These are phyloP conservation scores for Alisma plantagoaquatica DNA, from an alignment of 106 monocot species.

Conservation along the genomic window DNA sequence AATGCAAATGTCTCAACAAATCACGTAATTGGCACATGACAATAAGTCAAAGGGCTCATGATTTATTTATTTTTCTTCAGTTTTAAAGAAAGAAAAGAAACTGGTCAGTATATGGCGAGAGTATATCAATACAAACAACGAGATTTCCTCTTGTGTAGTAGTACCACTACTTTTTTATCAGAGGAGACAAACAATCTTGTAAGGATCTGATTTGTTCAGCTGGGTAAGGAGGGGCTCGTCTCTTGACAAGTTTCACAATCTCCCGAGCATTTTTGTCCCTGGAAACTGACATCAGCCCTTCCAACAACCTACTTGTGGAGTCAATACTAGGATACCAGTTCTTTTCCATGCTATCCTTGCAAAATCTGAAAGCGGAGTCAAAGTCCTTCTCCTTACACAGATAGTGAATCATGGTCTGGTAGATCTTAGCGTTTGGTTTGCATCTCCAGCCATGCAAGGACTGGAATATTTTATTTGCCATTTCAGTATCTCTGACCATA, in stretches of 20 bases:
- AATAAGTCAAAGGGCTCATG: too few relatives aligned
- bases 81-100: too few relatives aligned
- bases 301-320: constrained; percentile 41
- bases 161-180: too few relatives aligned
- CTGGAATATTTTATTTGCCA: constrained; percentile 75
- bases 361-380: constrained; percentile 69
- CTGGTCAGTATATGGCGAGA: too few relatives aligned
- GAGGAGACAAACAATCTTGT: neutral
- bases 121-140: too few relatives aligned
- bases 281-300: constrained; percentile 43
- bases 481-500: constrained; percentile 53
- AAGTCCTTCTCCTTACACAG: constrained; percentile 67
- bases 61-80: too few relatives aligned
- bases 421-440: constrained; percentile 67
- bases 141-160: too few relatives aligned
- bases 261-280: constrained; percentile 51
- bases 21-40: too few relatives aligned
- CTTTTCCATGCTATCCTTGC: constrained; percentile 74
- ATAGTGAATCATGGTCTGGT: constrained; percentile 96
- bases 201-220: constrained; percentile 1
- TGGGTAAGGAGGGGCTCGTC: constrained; percentile 45
- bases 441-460: constrained; percentile 55
- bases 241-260: constrained; percentile 51
- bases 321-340: constrained; percentile 79
- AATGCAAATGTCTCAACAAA: too few relatives aligned